Evolutionary conservation across 192 early-diverging fungal species (phyloP), one percentile per base, ranked within the genome.

Genomic region (Entophlyctis luteolus): DNA sequence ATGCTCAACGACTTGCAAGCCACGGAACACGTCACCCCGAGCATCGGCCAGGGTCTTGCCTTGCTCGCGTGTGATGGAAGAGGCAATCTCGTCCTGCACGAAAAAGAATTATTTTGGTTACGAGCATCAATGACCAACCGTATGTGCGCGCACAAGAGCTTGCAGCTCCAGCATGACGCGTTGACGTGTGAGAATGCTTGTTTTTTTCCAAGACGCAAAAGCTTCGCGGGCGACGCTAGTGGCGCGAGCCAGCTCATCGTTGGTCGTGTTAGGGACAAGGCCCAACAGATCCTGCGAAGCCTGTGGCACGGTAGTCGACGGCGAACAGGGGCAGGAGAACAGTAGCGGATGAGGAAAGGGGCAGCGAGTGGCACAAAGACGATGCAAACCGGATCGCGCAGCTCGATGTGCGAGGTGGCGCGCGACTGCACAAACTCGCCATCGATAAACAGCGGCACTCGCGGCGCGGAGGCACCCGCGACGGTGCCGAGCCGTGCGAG

Each of bases 41-140:
- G 95, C 95, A 74, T 98, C 95, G 25, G 81, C 73, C 72, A 98
- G 74, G 12, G 94, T 95, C 76, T 98, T 98, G 45, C 95, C 95
- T 68, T 96, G 93, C 78, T 98, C 93, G 33, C 74, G 37, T 0
- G 89, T 89, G 62, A 98, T 98, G 49, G 86, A 91, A 32, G 72
- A 65, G 8, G 93, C 93, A 62, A 98, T 77, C 22, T 68, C 59
- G 59, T 93, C 93, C 74, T 77, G 54, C 25, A 12, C 23, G 10
- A 20, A 52, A 6, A 52, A 10, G 10, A 20, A 0, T 16, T 5
- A 27, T 16, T 52, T n/a, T n/a, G n/a, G n/a, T n/a, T n/a, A n/a
- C n/a, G n/a, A n/a, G n/a, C n/a, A n/a, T n/a, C n/a, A n/a, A 16
- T 60, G 18, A 62, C 18, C 55, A 2, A 6, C 29, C 45, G 14